These are phyloP conservation scores for Huntiella moniliformis DNA, from an alignment of 2,329 filamentous ascomycete genomes.

Conservation along the genomic window DNA sequence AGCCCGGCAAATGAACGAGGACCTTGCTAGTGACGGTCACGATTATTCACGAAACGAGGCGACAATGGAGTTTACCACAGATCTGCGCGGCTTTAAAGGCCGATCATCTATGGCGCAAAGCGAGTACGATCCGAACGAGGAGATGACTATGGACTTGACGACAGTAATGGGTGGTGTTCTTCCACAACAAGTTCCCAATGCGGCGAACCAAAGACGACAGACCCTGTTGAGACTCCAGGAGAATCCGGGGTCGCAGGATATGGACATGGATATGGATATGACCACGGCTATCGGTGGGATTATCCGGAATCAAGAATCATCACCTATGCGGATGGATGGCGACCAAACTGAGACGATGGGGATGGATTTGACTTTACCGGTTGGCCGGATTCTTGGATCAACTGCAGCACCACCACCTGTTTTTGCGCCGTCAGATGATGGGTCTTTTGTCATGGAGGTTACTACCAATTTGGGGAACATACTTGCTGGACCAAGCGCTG, in stretches of 20 bases:
- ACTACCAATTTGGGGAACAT: conserved; percentile 46
- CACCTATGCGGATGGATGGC: conserved; percentile 18
- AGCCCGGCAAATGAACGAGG: conserved; percentile 19
- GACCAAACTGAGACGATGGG: conserved; percentile 21
- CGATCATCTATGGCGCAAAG: conserved; percentile 16
- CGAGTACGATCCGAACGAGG: conserved; percentile 34
- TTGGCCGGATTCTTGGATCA: conserved; percentile 34
- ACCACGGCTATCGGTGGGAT: conserved; percentile 70
- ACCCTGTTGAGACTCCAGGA: conserved; percentile 13
- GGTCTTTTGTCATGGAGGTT: conserved; percentile 48
- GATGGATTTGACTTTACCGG: conserved; percentile 44
- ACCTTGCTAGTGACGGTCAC: conserved; percentile 16
- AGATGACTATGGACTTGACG: conserved; percentile 66
- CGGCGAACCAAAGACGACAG: conserved; percentile 17
- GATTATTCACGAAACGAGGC: conserved; percentile 24
- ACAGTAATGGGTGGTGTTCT: conserved; percentile 42
- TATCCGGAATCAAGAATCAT: conserved; percentile 27
- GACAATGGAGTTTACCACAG: conserved; percentile 73
- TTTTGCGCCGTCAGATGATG: conserved; percentile 14
- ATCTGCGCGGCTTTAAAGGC: conserved; percentile 49
- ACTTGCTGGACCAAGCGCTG: conserved; percentile 17
- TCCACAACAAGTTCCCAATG: conserved; percentile 10
- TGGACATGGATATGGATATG: conserved; percentile 61
- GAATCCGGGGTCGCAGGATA: conserved; percentile 17
- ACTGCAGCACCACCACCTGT: conserved; percentile 10